Conservation (phyloP, 768 basidiomycete genomes). For the Boletus reticuloceps region DNA sequence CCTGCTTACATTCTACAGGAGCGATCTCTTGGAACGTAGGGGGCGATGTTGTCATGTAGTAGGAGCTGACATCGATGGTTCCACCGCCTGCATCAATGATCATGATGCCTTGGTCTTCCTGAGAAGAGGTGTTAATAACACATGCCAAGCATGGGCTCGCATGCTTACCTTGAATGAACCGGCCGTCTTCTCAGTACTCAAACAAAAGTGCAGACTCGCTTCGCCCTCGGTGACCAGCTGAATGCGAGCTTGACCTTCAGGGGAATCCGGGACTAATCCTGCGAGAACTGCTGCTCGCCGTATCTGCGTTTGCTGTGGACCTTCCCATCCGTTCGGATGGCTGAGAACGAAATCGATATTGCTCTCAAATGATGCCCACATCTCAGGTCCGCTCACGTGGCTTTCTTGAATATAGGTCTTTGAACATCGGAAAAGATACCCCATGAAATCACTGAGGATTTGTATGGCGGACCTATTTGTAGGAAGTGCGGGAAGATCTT, state of each 20-base stretch:
- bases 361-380: constrained; percentile 42
- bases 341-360: constrained; percentile 46
- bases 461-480: constrained; percentile 39
- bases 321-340: constrained; percentile 50
- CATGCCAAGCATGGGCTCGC: not conserved
- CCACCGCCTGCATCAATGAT: constrained; percentile 65
- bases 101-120: constrained; percentile 47
- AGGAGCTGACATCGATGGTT: constrained; percentile 59
- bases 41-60: constrained; percentile 37
- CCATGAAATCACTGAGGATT: constrained; percentile 48
- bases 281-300: constrained; percentile 43
- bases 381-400: constrained; percentile 38
- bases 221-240: constrained; percentile 53
- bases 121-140: not conserved
- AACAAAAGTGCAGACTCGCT: constrained; percentile 49
- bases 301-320: constrained; percentile 42
- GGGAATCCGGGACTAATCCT: constrained; percentile 36
- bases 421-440: constrained; percentile 44
- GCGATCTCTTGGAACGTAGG: constrained; percentile 48
- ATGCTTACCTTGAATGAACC: constrained; percentile 26
- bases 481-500: constrained; percentile 44
- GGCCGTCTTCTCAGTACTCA: constrained; percentile 35
- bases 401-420: constrained; percentile 44
- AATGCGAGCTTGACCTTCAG: constrained; percentile 36
- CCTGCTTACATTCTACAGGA: constrained; percentile 38